phyloP scores from a whole-genome alignment of 2,329 filamentous ascomycete genomes.

The Onygenales sp. region DNA sequence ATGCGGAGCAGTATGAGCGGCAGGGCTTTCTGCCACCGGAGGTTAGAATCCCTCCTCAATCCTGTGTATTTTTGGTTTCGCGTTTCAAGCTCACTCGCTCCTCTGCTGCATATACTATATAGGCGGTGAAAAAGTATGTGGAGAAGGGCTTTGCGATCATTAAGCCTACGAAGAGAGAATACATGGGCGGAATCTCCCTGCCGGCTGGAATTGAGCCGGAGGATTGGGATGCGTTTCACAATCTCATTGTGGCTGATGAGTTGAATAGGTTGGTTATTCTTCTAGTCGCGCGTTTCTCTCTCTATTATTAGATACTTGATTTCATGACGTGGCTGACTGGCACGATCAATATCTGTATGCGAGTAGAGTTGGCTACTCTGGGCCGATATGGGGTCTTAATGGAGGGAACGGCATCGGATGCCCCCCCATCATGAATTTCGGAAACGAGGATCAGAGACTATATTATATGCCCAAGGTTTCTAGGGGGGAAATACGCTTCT shows the following conservation, averaged over 20 bases:
- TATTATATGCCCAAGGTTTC: conserved; percentile 53
- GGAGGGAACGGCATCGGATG: conserved; percentile 54
- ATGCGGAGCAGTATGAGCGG: conserved; percentile 55
- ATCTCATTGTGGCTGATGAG: conserved; percentile 48
- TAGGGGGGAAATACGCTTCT: conserved; percentile 50
- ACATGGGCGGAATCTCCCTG: conserved; percentile 30
- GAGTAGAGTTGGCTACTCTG: conserved; percentile 45
- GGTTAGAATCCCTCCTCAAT: conserved; percentile 7
- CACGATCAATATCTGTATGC: not conserved
- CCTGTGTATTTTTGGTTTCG: not conserved
- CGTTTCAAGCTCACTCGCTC: not conserved
- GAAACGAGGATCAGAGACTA: conserved; percentile 49
- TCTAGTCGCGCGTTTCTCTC: not conserved
- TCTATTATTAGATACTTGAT: not conserved
- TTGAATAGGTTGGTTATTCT: conserved; percentile 16
- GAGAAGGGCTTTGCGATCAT: conserved; percentile 31
- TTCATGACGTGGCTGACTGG: not conserved
- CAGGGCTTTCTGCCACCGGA: conserved; percentile 42
- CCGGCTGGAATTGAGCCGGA: conserved; percentile 38
- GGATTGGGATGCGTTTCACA: conserved; percentile 49
- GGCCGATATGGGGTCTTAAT: conserved; percentile 48
- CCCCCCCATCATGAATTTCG: conserved; percentile 55
- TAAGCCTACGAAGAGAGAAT: conserved; percentile 27
- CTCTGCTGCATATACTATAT: not conserved
- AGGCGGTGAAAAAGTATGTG: conserved; percentile 29